Base-by-base conservation (phyloP, 352 stramenopile species). In the Stephanocyclus meneghinianus region DNA sequence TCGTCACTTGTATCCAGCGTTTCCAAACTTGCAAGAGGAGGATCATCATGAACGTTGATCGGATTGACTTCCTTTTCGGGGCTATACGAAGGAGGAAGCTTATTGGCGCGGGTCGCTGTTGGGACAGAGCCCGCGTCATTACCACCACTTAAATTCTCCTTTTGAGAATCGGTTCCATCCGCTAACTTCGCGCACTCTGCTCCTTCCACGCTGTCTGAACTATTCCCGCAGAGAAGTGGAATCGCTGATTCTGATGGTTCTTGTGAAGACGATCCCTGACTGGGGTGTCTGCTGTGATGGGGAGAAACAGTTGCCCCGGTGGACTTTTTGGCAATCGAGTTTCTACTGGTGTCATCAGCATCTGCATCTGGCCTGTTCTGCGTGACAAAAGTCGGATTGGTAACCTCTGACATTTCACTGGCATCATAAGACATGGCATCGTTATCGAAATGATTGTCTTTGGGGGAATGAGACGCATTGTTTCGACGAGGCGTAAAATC, bases 381-480 rank as follows among this genome's bases (percentile, higher is more conserved):
- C 29, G 40, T 51, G 6, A 53, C 37, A 66, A 78, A 85, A 2
- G 78, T 78, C 47, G 78, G 78, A 70, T 85, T 66, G 29, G 78
- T 85, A 4, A 85, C 61, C 56, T 85, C 73, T 18, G 62, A 77
- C 78, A 85, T 85, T 48, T 85, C 78, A 29, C 59, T 81, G 15
- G 50, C 71, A 51, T 85, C 78, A 61, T 68, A 73, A 16, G 61
- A 76, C 26, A 68, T 47, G 10, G 21, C 64, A 56, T 80, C 76
- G 42, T 65, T 77, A 15, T 62, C 44, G 11, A 51, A 53, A 37
- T 16, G 6, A 64, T 69, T 40, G 37, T 66, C 57, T 26, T 68
- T 71, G 47, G 40, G 18, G 42, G 21, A 62, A 55, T 70, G n/a
- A 26, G 10, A 51, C 3, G 63, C 16, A 29, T 71, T 80, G 67